Conservation (phyloP, 1,284 basidiomycete genomes). For the Leccinum insigne region DNA sequence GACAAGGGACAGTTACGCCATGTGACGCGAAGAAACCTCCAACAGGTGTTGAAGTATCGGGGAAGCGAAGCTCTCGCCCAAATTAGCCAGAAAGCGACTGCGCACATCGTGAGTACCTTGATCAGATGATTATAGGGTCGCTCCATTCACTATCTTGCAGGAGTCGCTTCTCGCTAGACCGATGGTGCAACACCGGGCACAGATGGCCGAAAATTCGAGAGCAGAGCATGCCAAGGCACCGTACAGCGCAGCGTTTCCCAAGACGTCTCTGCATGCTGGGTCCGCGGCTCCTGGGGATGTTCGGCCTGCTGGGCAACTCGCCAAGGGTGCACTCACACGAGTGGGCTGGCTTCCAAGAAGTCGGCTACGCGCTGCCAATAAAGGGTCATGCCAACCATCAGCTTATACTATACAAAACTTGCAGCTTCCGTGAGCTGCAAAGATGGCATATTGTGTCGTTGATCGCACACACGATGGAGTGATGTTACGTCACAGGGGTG, state of each 20-base stretch:
- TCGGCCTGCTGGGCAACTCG: constrained; percentile 46
- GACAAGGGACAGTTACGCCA: constrained; percentile 50
- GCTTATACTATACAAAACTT: constrained; percentile 26
- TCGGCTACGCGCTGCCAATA: constrained; percentile 15
- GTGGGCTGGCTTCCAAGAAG: constrained; percentile 27
- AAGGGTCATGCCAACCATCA: constrained; percentile 11
- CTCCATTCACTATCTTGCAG: constrained; percentile 32
- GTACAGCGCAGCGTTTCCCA: constrained; percentile 28
- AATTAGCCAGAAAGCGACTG: constrained; percentile 45
- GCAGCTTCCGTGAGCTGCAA: constrained; percentile 19
- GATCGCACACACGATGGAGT: not conserved
- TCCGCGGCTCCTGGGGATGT: constrained; percentile 50
- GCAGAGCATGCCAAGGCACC: constrained; percentile 35
- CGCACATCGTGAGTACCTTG: constrained; percentile 46
- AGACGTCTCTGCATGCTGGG: constrained; percentile 43
- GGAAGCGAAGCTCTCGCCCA: constrained; percentile 40
- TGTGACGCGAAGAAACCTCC: constrained; percentile 68
- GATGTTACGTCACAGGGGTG: constrained; percentile 12
- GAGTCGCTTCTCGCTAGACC: constrained; percentile 56
- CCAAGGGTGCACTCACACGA: constrained; percentile 47
- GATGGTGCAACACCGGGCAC: constrained; percentile 30
- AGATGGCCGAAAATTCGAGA: constrained; percentile 27
- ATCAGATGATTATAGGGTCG: not conserved
- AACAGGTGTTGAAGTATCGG: constrained; percentile 65
- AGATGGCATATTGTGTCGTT: constrained; percentile 4